These are phyloP conservation scores for Corymbia citriodora DNA, from an alignment of 441 rosid genomes.

Conservation along the genomic window DNA sequence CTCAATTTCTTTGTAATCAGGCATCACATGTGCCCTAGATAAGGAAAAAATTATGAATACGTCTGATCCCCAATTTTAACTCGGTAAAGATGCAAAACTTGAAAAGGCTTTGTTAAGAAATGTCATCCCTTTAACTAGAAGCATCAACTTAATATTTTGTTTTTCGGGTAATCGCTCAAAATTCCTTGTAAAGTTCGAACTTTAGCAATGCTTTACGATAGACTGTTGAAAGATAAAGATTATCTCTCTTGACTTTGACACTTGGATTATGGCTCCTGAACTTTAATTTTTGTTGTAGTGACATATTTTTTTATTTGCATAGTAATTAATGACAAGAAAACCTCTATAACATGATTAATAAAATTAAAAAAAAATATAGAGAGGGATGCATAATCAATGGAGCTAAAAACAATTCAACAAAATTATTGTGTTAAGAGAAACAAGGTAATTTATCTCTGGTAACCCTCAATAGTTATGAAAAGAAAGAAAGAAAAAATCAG, in stretches of 20 bases:
- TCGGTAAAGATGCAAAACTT: not conserved
- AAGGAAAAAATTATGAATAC: not conserved
- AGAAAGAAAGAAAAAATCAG: not conserved
- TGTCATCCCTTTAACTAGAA: not conserved
- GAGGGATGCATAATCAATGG: not conserved
- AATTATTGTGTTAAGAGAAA: not conserved
- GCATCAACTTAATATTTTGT: not conserved
- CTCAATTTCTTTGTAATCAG: not conserved
- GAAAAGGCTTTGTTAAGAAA: not conserved
- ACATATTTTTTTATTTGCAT: not conserved
- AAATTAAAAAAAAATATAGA: not conserved
- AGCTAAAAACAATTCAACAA: not conserved
- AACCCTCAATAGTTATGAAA: not conserved
- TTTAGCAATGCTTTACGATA: not conserved
- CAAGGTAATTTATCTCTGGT: not conserved
- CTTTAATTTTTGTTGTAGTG: not conserved
- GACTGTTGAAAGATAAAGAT: not conserved
- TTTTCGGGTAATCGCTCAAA: not conserved
- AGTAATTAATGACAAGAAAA: not conserved
- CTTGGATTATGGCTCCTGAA: not conserved
- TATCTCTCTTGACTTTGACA: not conserved
- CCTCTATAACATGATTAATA: not conserved
- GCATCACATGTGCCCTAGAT: not conserved
- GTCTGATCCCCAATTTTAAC: not conserved
- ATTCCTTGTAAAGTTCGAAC: not conserved